Evolutionary conservation across 352 stramenopile genomes (phyloP).

Genomic region (Phytophthora agathidicida): DNA sequence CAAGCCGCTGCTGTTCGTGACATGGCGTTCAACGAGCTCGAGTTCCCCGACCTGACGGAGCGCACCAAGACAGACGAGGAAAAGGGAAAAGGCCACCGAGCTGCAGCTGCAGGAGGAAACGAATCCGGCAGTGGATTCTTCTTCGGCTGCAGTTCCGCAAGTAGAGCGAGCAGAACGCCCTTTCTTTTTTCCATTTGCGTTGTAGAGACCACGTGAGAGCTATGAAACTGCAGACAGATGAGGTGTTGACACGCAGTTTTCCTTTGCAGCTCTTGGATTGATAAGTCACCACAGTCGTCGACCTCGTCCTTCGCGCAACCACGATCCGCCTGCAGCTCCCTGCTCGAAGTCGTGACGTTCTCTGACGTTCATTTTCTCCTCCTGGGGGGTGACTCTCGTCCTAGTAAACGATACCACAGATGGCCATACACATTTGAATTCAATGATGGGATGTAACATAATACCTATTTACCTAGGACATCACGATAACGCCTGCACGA

Average conservation of each 20-base stretch:
- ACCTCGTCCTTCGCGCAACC: conserved; percentile 44
- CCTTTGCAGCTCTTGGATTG: conserved; percentile 15
- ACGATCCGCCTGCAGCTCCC: conserved; percentile 55
- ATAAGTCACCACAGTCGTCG: conserved; percentile 41
- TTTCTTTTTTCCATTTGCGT: too few species aligned
- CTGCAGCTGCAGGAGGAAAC: conserved; percentile 35
- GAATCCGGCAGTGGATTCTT: conserved; percentile 46
- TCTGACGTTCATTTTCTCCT: conserved; percentile 57
- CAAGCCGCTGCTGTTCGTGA: conserved; percentile 88
- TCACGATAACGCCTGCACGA: conserved; percentile 54
- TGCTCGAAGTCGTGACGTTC: conserved; percentile 57
- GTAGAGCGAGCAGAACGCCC: conserved; percentile 42
- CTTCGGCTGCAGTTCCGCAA: conserved; percentile 88
- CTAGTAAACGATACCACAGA: conserved; percentile 85
- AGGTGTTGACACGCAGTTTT: conserved; percentile 26
- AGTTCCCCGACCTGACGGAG: conserved; percentile 77
- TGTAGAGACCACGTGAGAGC: conserved; percentile 19
- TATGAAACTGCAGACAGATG: conserved; percentile 26
- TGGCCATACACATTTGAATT: conserved; percentile 81
- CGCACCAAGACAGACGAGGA: conserved; percentile 81
- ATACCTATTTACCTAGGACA: conserved; percentile 25
- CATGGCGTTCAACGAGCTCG: conserved; percentile 82
- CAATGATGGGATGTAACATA: conserved; percentile 10
- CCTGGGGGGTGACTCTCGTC: conserved; percentile 65
- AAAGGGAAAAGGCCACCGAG: conserved; percentile 74